Base-by-base conservation (phyloP, 495 filamentous ascomycete species). In the Penicillium cataractarum region DNA sequence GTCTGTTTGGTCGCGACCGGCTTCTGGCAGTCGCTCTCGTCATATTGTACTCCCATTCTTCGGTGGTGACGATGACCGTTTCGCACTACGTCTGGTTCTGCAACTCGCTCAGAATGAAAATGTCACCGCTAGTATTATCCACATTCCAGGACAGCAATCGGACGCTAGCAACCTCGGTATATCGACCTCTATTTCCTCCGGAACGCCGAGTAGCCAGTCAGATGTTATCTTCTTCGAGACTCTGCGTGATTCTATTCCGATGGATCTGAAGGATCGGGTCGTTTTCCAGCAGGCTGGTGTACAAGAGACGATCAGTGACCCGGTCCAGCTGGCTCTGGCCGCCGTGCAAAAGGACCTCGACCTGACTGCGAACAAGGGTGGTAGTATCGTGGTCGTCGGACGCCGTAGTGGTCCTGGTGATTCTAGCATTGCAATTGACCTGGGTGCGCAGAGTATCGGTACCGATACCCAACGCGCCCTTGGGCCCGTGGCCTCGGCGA, bases 31-130 rank as follows among this genome's bases (percentile, higher is more conserved):
- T 64, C 89, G 86, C 56, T 87, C 85, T 31, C 93, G 97, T 69
- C 93, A 96, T 65, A 81, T 99, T 63, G 92, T 96, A 67, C 79
- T 97, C 55, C 92, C 92, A 3, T 97, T 90, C 76, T 87, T 96
- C 60, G 95, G 95, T 46, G 92, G 93, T 5, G 72, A 80, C 3
- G 95, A 98, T 73, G 94, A 97, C 71, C 86, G 85, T n/a, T 84
- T 87, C 46, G 92, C 93, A 0, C 80, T 97, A 1, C 82, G 88
- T 6, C 84, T 97, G 33, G 87, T 95, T 6, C 81, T 97, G 17
- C 93, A 96, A 64, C 78, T 97, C 0, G 89, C 87, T 1, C 84
- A 86, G 66, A 93, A 92, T 65, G 81, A 83, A 13, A 87, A 92
- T 40, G 86, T 97, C 40, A 80, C 78, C 6, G 74, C 75, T 0